A percentile compares a stretch with the other conserved stretches of the same genome.
Evolutionary conservation across 495 filamentous ascomycete species (phyloP).

Genomic region (Penicillium canescens): DNA sequence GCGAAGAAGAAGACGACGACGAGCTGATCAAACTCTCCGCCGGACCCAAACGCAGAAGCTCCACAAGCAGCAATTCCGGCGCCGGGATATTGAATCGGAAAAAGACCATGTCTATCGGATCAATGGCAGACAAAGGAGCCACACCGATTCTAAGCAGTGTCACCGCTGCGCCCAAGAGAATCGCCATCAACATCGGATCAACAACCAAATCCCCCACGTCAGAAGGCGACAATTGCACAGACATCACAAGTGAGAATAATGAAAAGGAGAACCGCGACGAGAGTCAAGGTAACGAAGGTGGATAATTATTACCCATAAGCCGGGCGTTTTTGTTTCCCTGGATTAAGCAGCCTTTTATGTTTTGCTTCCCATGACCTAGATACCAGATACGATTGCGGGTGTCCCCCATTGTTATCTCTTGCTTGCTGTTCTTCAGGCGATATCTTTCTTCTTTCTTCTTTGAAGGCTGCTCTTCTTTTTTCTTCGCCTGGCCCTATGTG

Average conservation of each 20-base stretch:
- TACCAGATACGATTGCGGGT: conserved; percentile 38
- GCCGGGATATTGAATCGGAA: conserved; percentile 40
- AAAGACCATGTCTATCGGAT: conserved; percentile 40
- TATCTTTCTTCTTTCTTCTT: conserved; percentile 8
- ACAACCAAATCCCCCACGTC: conserved; percentile 17
- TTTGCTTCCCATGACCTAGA: conserved; percentile 37
- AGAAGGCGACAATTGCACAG: conserved; percentile 15
- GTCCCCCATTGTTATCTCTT: conserved; percentile 10
- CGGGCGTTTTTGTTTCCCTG: conserved; percentile 16
- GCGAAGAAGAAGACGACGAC: conserved; percentile 87
- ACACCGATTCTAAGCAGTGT: conserved; percentile 22
- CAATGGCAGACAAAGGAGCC: conserved; percentile 33
- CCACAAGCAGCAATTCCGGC: conserved; percentile 38
- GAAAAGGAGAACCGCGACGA: conserved; percentile 43
- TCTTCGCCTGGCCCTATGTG: neutral
- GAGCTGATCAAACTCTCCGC: conserved; percentile 71
- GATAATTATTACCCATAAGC: conserved; percentile 17
- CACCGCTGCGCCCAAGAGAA: conserved; percentile 45
- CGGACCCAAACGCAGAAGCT: conserved; percentile 65
- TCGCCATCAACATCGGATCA: conserved; percentile 48
- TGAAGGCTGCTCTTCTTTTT: conserved; percentile 9
- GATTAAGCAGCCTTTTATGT: conserved; percentile 21
- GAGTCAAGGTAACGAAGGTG: conserved; percentile 28
- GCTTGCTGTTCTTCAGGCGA: conserved; percentile 2
- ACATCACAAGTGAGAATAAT: conserved; percentile 20